A percentile compares a stretch with the other conserved stretches of the same genome.
Conservation (phyloP, 495 filamentous ascomycete species). For the Neurospora intermedia region DNA sequence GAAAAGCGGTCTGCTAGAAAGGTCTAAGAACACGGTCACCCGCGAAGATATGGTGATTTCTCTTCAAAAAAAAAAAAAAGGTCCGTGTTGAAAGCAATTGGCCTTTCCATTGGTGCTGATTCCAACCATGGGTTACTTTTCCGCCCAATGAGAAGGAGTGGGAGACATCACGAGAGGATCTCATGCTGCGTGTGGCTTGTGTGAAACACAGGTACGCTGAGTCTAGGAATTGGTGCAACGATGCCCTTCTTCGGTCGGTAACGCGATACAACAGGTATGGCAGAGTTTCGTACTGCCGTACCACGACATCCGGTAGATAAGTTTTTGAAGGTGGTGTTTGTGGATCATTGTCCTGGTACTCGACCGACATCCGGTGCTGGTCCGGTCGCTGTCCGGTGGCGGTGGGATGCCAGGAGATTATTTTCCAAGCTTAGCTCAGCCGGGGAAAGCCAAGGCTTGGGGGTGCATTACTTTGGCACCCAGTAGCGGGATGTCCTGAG, state of each 20-base stretch:
- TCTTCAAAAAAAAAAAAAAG: not conserved
- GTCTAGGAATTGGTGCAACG: not conserved
- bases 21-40: not conserved
- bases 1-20: not conserved
- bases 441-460: not conserved
- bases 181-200: slow-evolving; percentile 10
- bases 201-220: not conserved
- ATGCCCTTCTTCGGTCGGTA: not conserved
- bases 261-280: not conserved
- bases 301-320: not conserved
- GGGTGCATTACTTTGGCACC: not conserved
- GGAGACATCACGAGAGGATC: slow-evolving; percentile 14
- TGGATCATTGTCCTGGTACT: not conserved
- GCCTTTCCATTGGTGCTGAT: not conserved
- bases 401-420: not conserved
- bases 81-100: not conserved
- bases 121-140: not conserved
- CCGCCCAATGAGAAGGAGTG: slow-evolving; percentile 5
- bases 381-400: not conserved
- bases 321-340: not conserved
- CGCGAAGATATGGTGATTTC: not conserved
- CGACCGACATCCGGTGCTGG: not conserved
- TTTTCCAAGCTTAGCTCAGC: not conserved
- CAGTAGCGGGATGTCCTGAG: not conserved
- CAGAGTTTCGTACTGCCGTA: not conserved